Conservation (phyloP, 1,284 basidiomycete genomes). For the Marasmius tenuissimus region DNA sequence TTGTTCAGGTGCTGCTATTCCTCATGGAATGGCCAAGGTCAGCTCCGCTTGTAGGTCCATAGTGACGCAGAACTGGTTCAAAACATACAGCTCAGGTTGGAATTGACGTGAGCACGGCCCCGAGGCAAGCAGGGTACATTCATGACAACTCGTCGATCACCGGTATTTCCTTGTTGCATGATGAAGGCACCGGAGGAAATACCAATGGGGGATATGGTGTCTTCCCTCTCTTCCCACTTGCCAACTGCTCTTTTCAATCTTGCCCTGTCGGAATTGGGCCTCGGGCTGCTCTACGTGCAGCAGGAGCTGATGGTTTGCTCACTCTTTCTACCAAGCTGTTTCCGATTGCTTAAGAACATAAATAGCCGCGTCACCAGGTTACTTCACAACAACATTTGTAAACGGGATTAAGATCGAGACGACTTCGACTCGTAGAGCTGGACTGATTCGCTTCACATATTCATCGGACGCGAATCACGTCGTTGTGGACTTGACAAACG, state of each 20-base stretch:
- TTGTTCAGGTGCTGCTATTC: constrained; percentile 39
- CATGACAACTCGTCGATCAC: constrained; percentile 42
- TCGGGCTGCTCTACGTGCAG: constrained; percentile 39
- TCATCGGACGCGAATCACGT: constrained; percentile 29
- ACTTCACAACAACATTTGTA: constrained; percentile 47
- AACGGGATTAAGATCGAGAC: constrained; percentile 46
- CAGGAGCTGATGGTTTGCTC: constrained; percentile 37
- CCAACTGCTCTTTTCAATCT: constrained; percentile 36
- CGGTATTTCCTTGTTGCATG: constrained; percentile 50
- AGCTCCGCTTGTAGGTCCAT: background rate
- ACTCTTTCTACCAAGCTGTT: background rate
- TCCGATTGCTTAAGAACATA: background rate
- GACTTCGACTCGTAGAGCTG: constrained; percentile 45
- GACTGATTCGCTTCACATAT: constrained; percentile 45
- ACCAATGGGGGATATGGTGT: constrained; percentile 48
- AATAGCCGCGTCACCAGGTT: constrained; percentile 43
- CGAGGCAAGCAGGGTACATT: constrained; percentile 47
- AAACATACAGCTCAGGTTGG: constrained; percentile 34
- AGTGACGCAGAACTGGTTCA: background rate
- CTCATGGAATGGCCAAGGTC: constrained; percentile 53
- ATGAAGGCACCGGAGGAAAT: constrained; percentile 54
- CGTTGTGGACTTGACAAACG: constrained; percentile 47
- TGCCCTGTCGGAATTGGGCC: constrained; percentile 41
- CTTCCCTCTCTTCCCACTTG: constrained; percentile 48
- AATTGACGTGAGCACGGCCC: constrained; percentile 47